Evolutionary conservation across 768 basidiomycete species (phyloP), one percentile per base, ranked within the genome.

Genomic region (Hemileccinum rubropunctum): DNA sequence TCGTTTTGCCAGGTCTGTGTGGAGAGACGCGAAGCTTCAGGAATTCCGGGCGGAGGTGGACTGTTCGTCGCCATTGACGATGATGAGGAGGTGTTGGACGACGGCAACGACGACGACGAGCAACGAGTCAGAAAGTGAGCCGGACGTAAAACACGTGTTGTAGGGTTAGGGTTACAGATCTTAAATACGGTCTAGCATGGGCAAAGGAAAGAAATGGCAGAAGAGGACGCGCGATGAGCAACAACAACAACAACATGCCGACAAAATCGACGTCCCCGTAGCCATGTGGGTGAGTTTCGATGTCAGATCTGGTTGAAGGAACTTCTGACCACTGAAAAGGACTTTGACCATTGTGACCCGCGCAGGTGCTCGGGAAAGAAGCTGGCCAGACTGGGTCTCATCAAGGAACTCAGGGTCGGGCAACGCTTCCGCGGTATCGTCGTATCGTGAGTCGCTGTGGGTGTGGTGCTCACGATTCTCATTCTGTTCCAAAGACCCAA

Each of bases 321-420:
- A n/a, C n/a, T 14, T 3, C 23, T 21, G 12, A 32, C 45, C 18
- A 52, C 17, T 27, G 9, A 23, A 6, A 13, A 95, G 94, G 95
- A 99, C 65, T 98, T 99, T 70, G 87, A 90, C 65, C 97, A 99
- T 65, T 99, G 97, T 64, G 95, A 99, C 66, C 95, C 95, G 0
- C 84, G 85, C 41, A 73, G 82, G 47, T 89, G 86, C 58, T 84
- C 82, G 4, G 97, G 97, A 4, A 98, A 97, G 75, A 95, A 91
- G 64, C 81, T 99, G 6, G 76, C 91, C 3, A 76, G 97, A 9
- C 77, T 92, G 15, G 89, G 91, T 2, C 71, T 99, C 20, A 88
- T 98, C 64, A 83, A 79, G 52, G 84, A 91, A 47, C 81, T 99
- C 48, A 76, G 82, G 49, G 79, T 98, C 12, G 95, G 95, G 0